Evolutionary conservation across 2,329 filamentous ascomycete genomes (phyloP), one percentile per base, ranked within the genome.

Genomic region (Fusarium cyanostomum): DNA sequence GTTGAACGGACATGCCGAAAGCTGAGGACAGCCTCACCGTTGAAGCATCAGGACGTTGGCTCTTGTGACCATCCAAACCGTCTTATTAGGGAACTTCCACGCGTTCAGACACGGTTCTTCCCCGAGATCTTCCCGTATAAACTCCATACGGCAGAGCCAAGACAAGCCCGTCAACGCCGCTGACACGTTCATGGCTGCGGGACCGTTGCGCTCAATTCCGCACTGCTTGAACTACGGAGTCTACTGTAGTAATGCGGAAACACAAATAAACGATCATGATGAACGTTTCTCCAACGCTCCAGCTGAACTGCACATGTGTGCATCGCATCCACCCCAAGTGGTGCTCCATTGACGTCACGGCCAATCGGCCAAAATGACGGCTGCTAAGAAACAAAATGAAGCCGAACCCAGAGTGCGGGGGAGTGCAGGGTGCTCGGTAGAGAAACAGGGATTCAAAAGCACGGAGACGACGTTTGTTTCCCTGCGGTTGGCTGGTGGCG

Each of bases 381-480:
- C 45, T 15, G 48, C 46, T 53, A 49, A 56, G 37, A 46, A 46
- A 27, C 48, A 41, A 30, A 44, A 43, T 56, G 46, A 52, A 27
- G 48, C 53, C 27, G 49, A 44, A 46, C 56, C 30, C 39, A 52
- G 39, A 69, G 55, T 70, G 68, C 68, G 68, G 68, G 61, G 68
- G 42, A 51, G 11, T n/a, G n/a, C n/a, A n/a, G n/a, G n/a, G n/a
- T n/a, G n/a, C n/a, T n/a, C n/a, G n/a, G 15, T 38, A 41, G 13
- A 45, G 33, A 58, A 52, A 56, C 56, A 53, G 24, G 59, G 50
- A 66, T 63, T 46, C 13, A 52, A 41, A 26, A 37, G 49, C 28
- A 52, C 26, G 33, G 34, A 38, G 24, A 41, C 24, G 13, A 43
- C 16, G 46, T 54, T 67, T 68, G 46, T 54, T 67, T 68, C 65